These are phyloP conservation scores for Pseudocercospora macadamiae DNA, from an alignment of 2,329 filamentous ascomycete genomes.

Conservation along the genomic window DNA sequence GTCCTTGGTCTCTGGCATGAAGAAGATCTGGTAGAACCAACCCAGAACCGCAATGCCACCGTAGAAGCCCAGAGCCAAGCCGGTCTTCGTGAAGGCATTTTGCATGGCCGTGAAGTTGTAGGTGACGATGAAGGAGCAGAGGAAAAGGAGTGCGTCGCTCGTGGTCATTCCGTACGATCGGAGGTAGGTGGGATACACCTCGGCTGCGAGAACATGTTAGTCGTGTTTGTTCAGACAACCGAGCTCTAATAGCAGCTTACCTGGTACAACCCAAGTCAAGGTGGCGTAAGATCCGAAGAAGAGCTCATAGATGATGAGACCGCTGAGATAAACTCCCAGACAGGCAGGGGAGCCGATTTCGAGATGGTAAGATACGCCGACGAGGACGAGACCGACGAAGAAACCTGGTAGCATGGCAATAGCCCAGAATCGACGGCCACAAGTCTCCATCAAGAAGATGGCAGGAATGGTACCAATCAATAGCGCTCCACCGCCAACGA, in stretches of 20 bases:
- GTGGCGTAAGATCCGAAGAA: constrained; percentile 60
- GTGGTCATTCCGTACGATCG: constrained; percentile 75
- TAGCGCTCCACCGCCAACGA: constrained; percentile 70
- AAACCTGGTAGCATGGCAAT: constrained; percentile 72
- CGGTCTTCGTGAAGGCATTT: constrained; percentile 66
- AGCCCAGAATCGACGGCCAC: constrained; percentile 74
- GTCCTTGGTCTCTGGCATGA: constrained; percentile 70
- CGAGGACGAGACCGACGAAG: constrained; percentile 69
- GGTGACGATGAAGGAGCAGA: constrained; percentile 72
- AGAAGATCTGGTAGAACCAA: constrained; percentile 72
- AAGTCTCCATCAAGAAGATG: constrained; percentile 69
- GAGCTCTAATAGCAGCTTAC: constrained; percentile 56
- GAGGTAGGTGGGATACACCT: constrained; percentile 74
- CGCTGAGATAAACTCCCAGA: constrained; percentile 64
- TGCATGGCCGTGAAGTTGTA: constrained; percentile 77
- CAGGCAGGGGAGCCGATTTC: constrained; percentile 34
- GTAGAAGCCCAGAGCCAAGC: constrained; percentile 71
- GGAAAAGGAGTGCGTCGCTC: constrained; percentile 68
- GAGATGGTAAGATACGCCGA: constrained; percentile 66
- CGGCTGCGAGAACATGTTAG: constrained; percentile 54
- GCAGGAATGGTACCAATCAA: constrained; percentile 55
- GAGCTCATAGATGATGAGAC: constrained; percentile 68
- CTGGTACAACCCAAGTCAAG: constrained; percentile 24
- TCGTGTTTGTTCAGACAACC: constrained; percentile 29
- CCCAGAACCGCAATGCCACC: constrained; percentile 72